Base-by-base conservation (phyloP, 2,329 filamentous ascomycete species). In the Botryotinia narcissicola region DNA sequence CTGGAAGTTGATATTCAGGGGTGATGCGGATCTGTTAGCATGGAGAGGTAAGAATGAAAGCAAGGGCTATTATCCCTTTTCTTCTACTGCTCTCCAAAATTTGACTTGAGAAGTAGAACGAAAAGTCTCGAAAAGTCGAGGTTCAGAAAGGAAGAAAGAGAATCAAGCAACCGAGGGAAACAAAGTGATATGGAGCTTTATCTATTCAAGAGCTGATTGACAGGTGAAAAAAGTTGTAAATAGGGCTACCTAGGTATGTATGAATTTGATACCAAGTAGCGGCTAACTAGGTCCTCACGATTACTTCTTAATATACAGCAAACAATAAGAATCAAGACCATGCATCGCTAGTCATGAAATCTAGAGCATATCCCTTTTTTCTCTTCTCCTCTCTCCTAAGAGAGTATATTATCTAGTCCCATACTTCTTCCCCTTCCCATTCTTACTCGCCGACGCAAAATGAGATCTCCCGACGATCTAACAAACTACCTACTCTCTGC, bases 211-310 rank as follows among this genome's bases (percentile, higher is more conserved):
- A 54, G 46, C 40, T 40, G 16, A 35, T 67, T 29, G 48, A 32
- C 37, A 57, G 66, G 4, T 29, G 18, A 25, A 37, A 32, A 32
- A n/a, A 14, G 32, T 68, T 68, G 25, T 29, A 32, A 42, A 68
- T 68, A 68, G 35, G 48, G 64, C 48, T 68, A 68, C 32, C 32
- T 62, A 35, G 64, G 46, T 68, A 68, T 62, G 14, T 29, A 29
- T 68, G 22, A 20, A 68, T 68, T n/a, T 54, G 25, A 29, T 42
- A 68, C 48, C 35, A 57, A 68, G 66, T 35, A 68, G 29, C 10
- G 16, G 48, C 64, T 68, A 68, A 25, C 25, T 29, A 42, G 35
- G 35, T 42, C 35, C 48, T 42, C 35, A 16, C 48, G 0, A 40
- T 22, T 12, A 14, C 54, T 54, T 40, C 32, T 40, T 29, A 20